Percentiles rank a stretch among this genome's conserved stretches.
phyloP scores from a whole-genome alignment of 352 stramenopile species.

The Halophytophthora polymorphica region DNA sequence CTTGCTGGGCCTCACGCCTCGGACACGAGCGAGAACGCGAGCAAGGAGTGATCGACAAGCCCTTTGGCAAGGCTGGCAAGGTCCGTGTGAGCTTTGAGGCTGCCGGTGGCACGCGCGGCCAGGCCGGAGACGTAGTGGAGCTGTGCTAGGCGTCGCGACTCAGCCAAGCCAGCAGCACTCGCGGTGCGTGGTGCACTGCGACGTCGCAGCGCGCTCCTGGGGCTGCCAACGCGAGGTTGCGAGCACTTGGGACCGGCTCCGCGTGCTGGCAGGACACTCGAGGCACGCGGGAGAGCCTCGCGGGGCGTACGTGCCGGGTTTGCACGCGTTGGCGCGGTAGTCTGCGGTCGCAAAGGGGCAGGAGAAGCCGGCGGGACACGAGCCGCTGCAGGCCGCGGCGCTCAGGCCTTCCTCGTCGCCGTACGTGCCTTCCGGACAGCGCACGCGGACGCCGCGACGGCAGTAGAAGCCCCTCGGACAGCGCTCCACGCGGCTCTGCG shows the following conservation, averaged over 20 bases:
- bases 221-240: conserved; percentile 19
- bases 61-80: conserved; percentile 78
- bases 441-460: conserved; percentile 56
- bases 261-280: conserved; percentile 27
- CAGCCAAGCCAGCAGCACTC: conserved; percentile 54
- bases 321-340: conserved; percentile 39
- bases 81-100: conserved; percentile 49
- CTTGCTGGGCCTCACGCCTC: conserved; percentile 4
- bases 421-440: conserved; percentile 67
- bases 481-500: conserved; percentile 39
- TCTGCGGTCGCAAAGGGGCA: conserved; percentile 60
- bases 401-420: conserved; percentile 48
- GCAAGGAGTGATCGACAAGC: conserved; percentile 55
- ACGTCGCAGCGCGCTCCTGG: conserved; percentile 7
- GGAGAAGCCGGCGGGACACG: conserved; percentile 65
- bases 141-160: conserved; percentile 15
- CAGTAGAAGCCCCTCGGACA: conserved; percentile 76
- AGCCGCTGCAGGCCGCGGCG: conserved; percentile 47
- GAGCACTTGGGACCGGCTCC: conserved; percentile 20
- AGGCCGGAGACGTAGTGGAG: conserved; percentile 38
- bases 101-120: conserved; percentile 42
- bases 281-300: conserved; percentile 45
- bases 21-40: conserved; percentile 11
- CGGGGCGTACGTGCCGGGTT: conserved; percentile 38
- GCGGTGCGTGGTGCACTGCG: conserved; percentile 31